phyloP scores from a whole-genome alignment of 176 grass and related monocot genomes.

The Rhynchospora tenuis region DNA sequence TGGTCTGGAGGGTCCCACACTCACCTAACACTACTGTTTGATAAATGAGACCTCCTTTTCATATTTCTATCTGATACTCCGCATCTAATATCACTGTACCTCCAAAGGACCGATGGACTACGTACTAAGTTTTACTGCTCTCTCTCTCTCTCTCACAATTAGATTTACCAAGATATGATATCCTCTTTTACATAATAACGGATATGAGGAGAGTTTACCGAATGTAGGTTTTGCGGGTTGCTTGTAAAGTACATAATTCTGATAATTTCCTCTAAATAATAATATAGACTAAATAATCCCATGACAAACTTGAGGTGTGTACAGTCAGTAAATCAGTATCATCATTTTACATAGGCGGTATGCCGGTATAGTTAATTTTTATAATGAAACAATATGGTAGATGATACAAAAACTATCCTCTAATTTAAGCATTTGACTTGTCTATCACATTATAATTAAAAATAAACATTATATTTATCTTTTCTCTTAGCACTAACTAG shows the following conservation, averaged over 20 bases:
- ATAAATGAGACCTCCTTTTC: slow-evolving; percentile 2
- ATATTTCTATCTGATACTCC: not conserved
- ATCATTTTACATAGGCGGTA: not conserved
- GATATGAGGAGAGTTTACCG: not conserved
- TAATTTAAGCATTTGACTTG: no score
- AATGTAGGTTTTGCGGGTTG: not conserved
- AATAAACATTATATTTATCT: no score
- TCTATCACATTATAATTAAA: no score
- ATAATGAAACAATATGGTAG: no score
- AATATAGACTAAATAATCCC: no score
- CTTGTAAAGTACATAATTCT: not conserved
- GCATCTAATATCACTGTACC: slow-evolving; percentile 16
- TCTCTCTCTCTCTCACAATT: not conserved
- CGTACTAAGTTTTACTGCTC: slow-evolving; percentile 9
- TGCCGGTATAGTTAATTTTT: not conserved
- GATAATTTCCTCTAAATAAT: no score
- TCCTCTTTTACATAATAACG: not conserved
- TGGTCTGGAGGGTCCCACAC: not conserved
- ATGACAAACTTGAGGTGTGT: not conserved
- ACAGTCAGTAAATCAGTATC: not conserved
- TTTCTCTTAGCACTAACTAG: not conserved
- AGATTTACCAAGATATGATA: slow-evolving; percentile 25
- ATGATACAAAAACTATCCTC: no score
- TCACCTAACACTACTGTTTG: slow-evolving; percentile 6
- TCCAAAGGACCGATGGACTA: not conserved